phyloP scores from a whole-genome alignment of 2,329 filamentous ascomycete species.

The Colletotrichum scovillei region DNA sequence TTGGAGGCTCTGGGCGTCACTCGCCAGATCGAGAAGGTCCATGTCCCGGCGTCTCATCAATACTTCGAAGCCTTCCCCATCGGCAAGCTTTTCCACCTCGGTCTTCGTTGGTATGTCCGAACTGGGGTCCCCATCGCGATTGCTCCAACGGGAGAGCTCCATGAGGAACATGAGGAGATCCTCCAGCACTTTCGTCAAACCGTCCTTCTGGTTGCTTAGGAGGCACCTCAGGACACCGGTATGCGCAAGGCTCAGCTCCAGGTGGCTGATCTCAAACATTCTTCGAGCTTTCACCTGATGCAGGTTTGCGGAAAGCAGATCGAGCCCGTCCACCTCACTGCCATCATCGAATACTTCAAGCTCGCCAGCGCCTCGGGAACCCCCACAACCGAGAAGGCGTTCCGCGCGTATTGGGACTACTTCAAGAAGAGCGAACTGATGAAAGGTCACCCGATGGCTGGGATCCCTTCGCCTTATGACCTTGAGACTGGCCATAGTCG shows the following conservation, averaged over 20 bases:
- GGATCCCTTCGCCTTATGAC: not conserved
- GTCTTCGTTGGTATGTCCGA: not conserved
- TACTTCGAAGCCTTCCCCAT: not conserved
- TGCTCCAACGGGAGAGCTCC: not conserved
- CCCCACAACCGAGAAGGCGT: not conserved
- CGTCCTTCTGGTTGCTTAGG: not conserved
- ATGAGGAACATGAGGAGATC: not conserved
- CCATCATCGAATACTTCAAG: not conserved
- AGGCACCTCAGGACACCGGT: not conserved
- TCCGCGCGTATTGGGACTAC: not conserved
- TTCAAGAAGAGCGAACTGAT: not conserved
- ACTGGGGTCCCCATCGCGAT: not conserved
- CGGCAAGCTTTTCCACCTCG: not conserved
- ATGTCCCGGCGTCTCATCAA: not conserved
- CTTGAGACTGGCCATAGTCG: not conserved
- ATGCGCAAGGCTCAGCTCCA: not conserved
- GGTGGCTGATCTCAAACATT: not conserved
- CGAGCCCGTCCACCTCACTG: not conserved
- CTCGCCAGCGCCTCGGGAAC: not conserved
- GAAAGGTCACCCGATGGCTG: not conserved
- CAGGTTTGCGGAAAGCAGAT: not conserved
- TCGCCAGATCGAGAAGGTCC: not conserved
- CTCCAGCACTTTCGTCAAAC: not conserved
- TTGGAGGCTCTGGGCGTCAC: not conserved
- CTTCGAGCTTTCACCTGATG: not conserved